phyloP scores from a whole-genome alignment of 768 basidiomycete species.

The Pleurotus tuber-regium region DNA sequence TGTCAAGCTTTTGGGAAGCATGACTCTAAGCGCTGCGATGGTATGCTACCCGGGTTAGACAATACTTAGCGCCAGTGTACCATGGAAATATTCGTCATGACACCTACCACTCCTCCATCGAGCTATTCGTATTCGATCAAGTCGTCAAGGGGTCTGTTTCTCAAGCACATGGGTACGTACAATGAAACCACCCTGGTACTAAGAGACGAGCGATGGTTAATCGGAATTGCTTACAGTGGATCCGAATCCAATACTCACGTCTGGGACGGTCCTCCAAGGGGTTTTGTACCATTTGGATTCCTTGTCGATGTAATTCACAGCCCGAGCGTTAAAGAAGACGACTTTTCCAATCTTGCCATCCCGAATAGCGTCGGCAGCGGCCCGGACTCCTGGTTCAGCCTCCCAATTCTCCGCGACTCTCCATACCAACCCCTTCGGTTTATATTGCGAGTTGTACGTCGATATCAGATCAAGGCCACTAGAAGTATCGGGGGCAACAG shows the following conservation, averaged over 20 bases:
- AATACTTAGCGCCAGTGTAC: conserved; percentile 3
- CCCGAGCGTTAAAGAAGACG: conserved; percentile 58
- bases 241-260: conserved; percentile 63
- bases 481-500: conserved; percentile 70
- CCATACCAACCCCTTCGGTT: conserved; percentile 71
- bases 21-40: conserved; percentile 56
- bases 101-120: conserved; percentile 74
- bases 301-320: conserved; percentile 53
- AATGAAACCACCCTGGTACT: conserved; percentile 84
- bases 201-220: too few species aligned
- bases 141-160: conserved; percentile 6
- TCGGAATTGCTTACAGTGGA: too few species aligned
- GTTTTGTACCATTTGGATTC: conserved; percentile 78
- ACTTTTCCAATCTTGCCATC: conserved; percentile 72
- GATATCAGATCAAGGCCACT: conserved; percentile 62
- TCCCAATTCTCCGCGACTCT: conserved; percentile 80
- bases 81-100: background rate
- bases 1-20: conserved; percentile 51
- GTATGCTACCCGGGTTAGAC: conserved; percentile 49
- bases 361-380: conserved; percentile 45
- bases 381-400: conserved; percentile 56
- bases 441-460: conserved; percentile 62
- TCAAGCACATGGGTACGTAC: conserved; percentile 37
- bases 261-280: conserved; percentile 80
- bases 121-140: conserved; percentile 38